Evolutionary conservation across 2,329 filamentous ascomycete genomes (phyloP).

Genomic region (Byssoonygena ceratinophila): DNA sequence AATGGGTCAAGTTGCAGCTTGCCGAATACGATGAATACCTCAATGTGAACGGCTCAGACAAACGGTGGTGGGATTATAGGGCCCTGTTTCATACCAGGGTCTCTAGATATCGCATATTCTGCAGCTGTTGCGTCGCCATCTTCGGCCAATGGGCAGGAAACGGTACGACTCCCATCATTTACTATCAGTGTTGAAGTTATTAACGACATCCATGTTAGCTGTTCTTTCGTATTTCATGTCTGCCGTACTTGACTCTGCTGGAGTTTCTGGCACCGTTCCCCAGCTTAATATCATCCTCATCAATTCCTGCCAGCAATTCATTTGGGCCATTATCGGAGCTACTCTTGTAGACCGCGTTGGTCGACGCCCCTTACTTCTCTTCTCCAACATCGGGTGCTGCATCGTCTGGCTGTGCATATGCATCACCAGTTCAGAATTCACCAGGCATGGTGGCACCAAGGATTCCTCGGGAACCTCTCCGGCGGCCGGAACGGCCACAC

Average conservation of each 20-base stretch:
- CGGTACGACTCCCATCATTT: constrained; percentile 14
- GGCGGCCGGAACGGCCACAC: constrained; percentile 33
- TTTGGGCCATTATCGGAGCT: constrained; percentile 47
- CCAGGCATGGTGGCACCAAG: constrained; percentile 6
- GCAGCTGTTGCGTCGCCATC: constrained; percentile 42
- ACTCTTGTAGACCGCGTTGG: constrained; percentile 47
- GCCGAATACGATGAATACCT: constrained; percentile 27
- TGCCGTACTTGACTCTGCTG: constrained; percentile 44
- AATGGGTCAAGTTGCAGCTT: constrained; percentile 26
- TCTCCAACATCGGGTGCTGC: constrained; percentile 40
- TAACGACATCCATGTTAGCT: constrained; percentile 13
- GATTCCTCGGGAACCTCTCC: constrained; percentile 24
- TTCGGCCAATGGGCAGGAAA: constrained; percentile 40
- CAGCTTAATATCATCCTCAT: constrained; percentile 47
- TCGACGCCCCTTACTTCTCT: constrained; percentile 48
- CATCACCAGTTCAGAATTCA: constrained; percentile 32
- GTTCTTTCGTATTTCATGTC: constrained; percentile 46
- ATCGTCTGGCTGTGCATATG: constrained; percentile 44
- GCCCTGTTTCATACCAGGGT: constrained; percentile 43
- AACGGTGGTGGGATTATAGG: constrained; percentile 51
- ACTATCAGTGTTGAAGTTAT: neutral
- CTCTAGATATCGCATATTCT: constrained; percentile 41
- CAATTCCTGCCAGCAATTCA: constrained; percentile 46
- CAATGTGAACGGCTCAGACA: constrained; percentile 35
- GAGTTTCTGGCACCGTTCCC: constrained; percentile 39